Conservation (phyloP, 139 green algal genomes). For the Ettlia oleoabundans region DNA sequence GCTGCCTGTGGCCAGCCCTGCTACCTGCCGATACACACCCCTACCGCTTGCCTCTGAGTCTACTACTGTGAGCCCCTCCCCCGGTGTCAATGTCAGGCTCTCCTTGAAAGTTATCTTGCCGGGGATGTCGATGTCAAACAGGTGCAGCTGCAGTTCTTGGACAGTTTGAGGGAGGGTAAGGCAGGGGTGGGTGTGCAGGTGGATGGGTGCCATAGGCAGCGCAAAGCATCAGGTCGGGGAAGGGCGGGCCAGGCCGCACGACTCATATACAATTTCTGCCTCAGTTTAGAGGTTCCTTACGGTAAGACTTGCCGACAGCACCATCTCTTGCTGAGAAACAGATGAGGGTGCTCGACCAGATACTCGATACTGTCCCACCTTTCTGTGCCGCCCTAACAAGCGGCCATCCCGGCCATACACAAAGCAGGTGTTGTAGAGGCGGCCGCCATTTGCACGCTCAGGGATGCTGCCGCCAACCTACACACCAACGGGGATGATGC, state of each 20-base stretch:
- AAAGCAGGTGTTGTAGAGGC: constrained; percentile 98
- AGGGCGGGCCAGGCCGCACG: too few species aligned
- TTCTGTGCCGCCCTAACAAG: constrained; percentile 87
- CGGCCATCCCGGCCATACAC: constrained; percentile 83
- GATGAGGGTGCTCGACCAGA: background rate
- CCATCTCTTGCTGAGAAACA: too few species aligned
- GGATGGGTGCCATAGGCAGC: too few species aligned
- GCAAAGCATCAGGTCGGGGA: too few species aligned
- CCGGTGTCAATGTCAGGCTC: constrained; percentile 85
- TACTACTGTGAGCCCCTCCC: constrained; percentile 77
- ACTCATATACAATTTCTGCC: too few species aligned
- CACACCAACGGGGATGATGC: constrained; percentile 26
- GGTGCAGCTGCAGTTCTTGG: constrained; percentile 87
- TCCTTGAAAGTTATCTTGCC: constrained; percentile 98
- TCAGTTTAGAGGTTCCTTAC: too few species aligned
- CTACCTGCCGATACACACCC: background rate
- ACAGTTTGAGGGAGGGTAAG: too few species aligned
- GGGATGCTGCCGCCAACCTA: constrained; percentile 90
- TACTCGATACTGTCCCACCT: constrained; percentile 57
- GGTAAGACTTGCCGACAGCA: too few species aligned
- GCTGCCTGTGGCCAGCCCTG: too few species aligned
- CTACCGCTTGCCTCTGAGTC: constrained; percentile 80
- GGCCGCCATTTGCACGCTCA: constrained; percentile 66
- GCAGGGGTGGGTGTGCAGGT: background rate
- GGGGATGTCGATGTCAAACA: constrained; percentile 99